phyloP scores from a whole-genome alignment of 1,284 basidiomycete genomes.

The Tylopilus sp. region DNA sequence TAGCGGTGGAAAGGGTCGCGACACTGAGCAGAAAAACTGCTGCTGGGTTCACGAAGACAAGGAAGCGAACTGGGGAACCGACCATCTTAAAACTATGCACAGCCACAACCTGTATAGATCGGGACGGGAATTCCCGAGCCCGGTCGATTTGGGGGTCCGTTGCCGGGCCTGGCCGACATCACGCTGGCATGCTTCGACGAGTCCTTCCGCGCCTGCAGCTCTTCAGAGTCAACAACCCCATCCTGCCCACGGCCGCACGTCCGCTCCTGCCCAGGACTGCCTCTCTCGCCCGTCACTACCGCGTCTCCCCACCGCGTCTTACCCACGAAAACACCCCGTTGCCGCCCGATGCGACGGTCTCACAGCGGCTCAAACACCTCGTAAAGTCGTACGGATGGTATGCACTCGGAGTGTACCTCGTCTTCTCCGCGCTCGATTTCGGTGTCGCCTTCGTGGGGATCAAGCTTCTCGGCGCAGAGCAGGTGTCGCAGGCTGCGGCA shows the following conservation, averaged over 20 bases:
- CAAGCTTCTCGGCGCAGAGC: conserved; percentile 87
- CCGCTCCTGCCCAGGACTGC: conserved; percentile 28
- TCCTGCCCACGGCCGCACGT: conserved; percentile 44
- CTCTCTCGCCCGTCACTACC: conserved; percentile 46
- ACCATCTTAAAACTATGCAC: conserved; percentile 18
- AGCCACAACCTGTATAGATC: conserved; percentile 29
- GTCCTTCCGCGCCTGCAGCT: conserved; percentile 31
- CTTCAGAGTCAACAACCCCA: conserved; percentile 38
- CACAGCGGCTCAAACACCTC: conserved; percentile 79
- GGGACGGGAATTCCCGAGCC: conserved; percentile 14
- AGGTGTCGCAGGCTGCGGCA: conserved; percentile 70
- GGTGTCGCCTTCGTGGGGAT: conserved; percentile 80
- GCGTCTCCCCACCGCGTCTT: conserved; percentile 49
- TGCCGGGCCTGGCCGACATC: not conserved
- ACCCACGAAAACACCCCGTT: conserved; percentile 13
- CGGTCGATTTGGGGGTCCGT: not conserved
- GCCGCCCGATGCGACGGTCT: conserved; percentile 54
- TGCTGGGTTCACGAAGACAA: conserved; percentile 21
- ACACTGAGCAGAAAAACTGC: conserved; percentile 18
- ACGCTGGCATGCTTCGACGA: conserved; percentile 24
- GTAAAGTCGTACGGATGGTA: conserved; percentile 94
- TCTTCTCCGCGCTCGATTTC: conserved; percentile 76
- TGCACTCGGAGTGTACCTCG: conserved; percentile 82
- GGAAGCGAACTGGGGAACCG: conserved; percentile 2
- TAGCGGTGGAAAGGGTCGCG: conserved; percentile 17